Conservation (phyloP, 2,329 filamentous ascomycete genomes). For the Penicillium sp. region DNA sequence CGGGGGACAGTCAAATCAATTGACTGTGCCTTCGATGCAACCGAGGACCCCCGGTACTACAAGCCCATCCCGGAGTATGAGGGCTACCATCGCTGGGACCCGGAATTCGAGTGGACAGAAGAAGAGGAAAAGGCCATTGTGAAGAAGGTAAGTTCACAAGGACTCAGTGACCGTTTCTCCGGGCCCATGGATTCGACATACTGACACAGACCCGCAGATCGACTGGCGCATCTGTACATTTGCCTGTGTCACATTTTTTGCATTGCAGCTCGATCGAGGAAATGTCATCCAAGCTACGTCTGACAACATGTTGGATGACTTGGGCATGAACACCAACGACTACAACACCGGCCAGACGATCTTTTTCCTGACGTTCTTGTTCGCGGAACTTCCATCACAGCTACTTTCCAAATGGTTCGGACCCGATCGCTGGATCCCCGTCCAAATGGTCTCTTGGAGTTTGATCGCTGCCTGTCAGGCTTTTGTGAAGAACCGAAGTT, state of each 20-base stretch:
- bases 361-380: constrained; percentile 41
- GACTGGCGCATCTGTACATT: constrained; percentile 49
- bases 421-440: constrained; percentile 64
- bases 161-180: not conserved
- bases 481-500: constrained; percentile 51
- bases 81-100: constrained; percentile 54
- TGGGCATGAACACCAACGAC: constrained; percentile 54
- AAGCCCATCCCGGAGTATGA: constrained; percentile 51
- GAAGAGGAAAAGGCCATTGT: constrained; percentile 49
- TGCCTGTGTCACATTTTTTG: constrained; percentile 65
- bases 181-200: not conserved
- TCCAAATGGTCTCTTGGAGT: constrained; percentile 62
- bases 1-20: constrained; percentile 10
- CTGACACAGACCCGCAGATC: constrained; percentile 33
- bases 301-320: constrained; percentile 61
- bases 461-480: constrained; percentile 57
- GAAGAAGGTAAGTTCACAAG: constrained; percentile 34
- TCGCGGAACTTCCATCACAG: constrained; percentile 64
- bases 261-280: constrained; percentile 66
- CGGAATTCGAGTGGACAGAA: constrained; percentile 49
- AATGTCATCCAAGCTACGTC: constrained; percentile 66
- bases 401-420: constrained; percentile 63
- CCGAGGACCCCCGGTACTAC: constrained; percentile 41
- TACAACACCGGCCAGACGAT: constrained; percentile 51
- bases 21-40: constrained; percentile 40